These are phyloP conservation scores for Didymella glomerata DNA, from an alignment of 2,329 filamentous ascomycete genomes.

Conservation along the genomic window DNA sequence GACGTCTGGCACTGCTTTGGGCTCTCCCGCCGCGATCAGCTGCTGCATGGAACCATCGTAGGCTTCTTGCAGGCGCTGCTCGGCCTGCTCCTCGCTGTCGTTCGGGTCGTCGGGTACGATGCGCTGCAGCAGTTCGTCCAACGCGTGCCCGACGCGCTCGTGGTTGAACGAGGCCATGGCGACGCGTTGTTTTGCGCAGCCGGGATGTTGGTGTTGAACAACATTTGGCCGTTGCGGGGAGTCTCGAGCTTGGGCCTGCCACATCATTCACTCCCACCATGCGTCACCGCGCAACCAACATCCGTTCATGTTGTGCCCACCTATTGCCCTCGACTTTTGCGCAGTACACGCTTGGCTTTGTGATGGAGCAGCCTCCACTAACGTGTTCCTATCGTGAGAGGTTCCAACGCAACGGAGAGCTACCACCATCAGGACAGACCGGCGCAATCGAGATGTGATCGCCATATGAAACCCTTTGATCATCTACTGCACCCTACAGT, in stretches of 20 bases:
- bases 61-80: constrained; percentile 73
- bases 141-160: constrained; percentile 77
- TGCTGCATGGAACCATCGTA: constrained; percentile 60
- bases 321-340: neutral
- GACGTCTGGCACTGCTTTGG: constrained; percentile 72
- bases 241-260: constrained; percentile 3
- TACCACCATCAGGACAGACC: neutral
- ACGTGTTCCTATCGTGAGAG: neutral
- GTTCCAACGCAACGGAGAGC: neutral
- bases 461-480: too few species aligned
- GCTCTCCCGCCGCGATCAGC: constrained; percentile 56
- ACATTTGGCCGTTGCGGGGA: constrained; percentile 20
- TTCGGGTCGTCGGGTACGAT: constrained; percentile 72
- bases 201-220: constrained; percentile 7
- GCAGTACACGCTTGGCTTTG: neutral
- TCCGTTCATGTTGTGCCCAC: neutral
- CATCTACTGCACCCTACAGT: too few species aligned
- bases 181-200: constrained; percentile 35
- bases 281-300: neutral
- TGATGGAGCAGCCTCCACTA: neutral
- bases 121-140: constrained; percentile 79
- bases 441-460: neutral
- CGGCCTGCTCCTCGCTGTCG: constrained; percentile 72
- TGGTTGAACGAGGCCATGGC: constrained; percentile 46
- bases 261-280: constrained; percentile 7